A percentile compares a stretch with the other conserved stretches of the same genome.
phyloP scores from a whole-genome alignment of 1,139 yeast genomes.

The Pichia sp. region DNA sequence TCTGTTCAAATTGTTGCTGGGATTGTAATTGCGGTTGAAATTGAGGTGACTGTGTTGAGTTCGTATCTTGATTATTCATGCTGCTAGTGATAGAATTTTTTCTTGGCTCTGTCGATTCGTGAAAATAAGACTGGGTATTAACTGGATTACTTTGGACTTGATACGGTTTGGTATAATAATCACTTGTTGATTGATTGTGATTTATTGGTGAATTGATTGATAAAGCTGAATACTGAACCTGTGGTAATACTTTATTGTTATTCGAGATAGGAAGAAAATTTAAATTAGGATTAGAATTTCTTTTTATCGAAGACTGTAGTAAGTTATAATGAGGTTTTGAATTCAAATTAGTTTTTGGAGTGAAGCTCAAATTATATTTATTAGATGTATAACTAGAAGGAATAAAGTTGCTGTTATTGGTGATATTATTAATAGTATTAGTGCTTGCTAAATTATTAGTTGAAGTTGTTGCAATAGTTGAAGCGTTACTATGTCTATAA shows the following conservation, averaged over 20 bases:
- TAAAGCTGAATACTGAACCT: conserved; percentile 19
- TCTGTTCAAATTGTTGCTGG: conserved; percentile 42
- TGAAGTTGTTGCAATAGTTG: conserved; percentile 7
- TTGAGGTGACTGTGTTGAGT: conserved; percentile 9
- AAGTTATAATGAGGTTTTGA: conserved; percentile 7
- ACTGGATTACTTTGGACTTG: background rate
- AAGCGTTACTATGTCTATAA: conserved; percentile 7
- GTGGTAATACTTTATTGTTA: conserved; percentile 16
- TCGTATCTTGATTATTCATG: background rate
- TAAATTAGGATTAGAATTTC: conserved; percentile 4
- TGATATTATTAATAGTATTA: background rate
- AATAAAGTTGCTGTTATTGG: background rate
- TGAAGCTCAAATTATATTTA: conserved; percentile 3
- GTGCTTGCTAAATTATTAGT: background rate
- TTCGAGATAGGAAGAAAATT: conserved; percentile 14
- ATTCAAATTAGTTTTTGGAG: conserved; percentile 4
- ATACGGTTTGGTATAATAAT: conserved; percentile 10
- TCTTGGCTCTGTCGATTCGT: background rate
- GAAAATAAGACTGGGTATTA: background rate
- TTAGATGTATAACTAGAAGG: background rate
- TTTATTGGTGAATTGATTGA: conserved; percentile 18
- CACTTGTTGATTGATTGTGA: conserved; percentile 18
- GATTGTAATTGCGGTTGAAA: conserved; percentile 72
- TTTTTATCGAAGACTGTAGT: conserved; percentile 6
- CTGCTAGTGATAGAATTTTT: background rate